Base-by-base conservation (phyloP, 176 grass and related monocot genomes). In the Areca catechu region DNA sequence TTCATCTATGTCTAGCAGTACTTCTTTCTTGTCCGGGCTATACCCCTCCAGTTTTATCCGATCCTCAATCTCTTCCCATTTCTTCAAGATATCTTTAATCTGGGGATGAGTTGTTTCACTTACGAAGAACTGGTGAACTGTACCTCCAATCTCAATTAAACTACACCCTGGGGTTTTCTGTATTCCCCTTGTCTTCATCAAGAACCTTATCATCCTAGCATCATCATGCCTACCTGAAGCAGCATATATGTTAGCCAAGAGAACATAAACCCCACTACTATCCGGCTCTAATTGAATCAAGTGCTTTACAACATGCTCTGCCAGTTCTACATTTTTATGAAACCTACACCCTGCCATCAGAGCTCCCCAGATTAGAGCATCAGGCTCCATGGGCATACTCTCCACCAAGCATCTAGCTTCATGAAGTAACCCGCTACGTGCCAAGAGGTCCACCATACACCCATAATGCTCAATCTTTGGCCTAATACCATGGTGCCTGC, bases 371-470 rank as follows among this genome's bases (percentile, higher is more conserved):
- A 76, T 68, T 0, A 66, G 58, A 0, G 72, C 53, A 12, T 85
- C 71, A 0, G 72, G 77, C 0, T 29, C 10, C 21, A 56, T 24
- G 6, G 25, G 56, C 72, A 73, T 80, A 54, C 63, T 57, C 20
- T 17, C 68, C 48, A 80, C 55, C n/a, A 80, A 49, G 28, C 66
- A 69, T 34, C 73, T 54, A 0, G 77, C 68, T 6, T 73, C 63
- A 15, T 76, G 62, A 12, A 80, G 48, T 5, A 51, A 53, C 7
- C 82, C 82, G 15, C 56, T 72, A n/a, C 82, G 62, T 55, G 61
- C 62, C 28, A 85, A 67, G n/a, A 85, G 74, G 48, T 76, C 82
- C 51, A 85, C 76, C 55, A 79, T 18, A 51, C 82, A 84, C 16
- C 76, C 82, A 19, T 75, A 79, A 30, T 84, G 65, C 51, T 56